These are phyloP conservation scores for Mycena filopes DNA, from an alignment of 768 basidiomycete species.

Conservation along the genomic window DNA sequence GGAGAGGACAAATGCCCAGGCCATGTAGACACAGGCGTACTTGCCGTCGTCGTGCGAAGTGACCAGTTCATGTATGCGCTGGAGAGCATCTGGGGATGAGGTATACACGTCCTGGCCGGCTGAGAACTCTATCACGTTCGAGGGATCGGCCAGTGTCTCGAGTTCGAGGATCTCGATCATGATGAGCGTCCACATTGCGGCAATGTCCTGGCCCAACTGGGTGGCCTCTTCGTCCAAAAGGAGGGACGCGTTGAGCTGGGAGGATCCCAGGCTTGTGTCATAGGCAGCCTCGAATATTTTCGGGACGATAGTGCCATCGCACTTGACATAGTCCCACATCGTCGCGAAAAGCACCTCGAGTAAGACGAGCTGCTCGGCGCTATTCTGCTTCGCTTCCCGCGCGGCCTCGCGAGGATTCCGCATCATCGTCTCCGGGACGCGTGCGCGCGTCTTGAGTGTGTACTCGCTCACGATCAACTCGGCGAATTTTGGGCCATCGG, in stretches of 20 bases:
- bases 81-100: conserved; percentile 69
- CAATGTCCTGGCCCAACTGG: conserved; percentile 72
- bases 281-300: conserved; percentile 74
- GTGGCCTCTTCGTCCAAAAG: conserved; percentile 80
- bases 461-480: conserved; percentile 71
- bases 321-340: conserved; percentile 81
- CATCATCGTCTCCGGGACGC: conserved; percentile 55
- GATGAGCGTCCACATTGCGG: conserved; percentile 82
- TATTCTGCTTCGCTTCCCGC: conserved; percentile 79
- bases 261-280: conserved; percentile 69
- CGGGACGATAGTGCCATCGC: conserved; percentile 71
- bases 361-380: conserved; percentile 81
- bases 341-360: conserved; percentile 91
- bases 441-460: conserved; percentile 59
- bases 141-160: conserved; percentile 70
- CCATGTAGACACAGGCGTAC: conserved; percentile 76
- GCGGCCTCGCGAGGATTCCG: conserved; percentile 68
- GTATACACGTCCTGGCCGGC: conserved; percentile 66
- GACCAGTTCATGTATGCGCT: conserved; percentile 75
- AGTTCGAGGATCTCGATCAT: conserved; percentile 84
- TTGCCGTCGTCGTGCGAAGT: conserved; percentile 68
- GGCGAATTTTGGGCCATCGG: conserved; percentile 73
- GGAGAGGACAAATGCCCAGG: conserved; percentile 88
- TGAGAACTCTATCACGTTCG: conserved; percentile 59
- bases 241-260: conserved; percentile 70